phyloP scores from a whole-genome alignment of 2,329 filamentous ascomycete species.

The Aspergillus udagawae region DNA sequence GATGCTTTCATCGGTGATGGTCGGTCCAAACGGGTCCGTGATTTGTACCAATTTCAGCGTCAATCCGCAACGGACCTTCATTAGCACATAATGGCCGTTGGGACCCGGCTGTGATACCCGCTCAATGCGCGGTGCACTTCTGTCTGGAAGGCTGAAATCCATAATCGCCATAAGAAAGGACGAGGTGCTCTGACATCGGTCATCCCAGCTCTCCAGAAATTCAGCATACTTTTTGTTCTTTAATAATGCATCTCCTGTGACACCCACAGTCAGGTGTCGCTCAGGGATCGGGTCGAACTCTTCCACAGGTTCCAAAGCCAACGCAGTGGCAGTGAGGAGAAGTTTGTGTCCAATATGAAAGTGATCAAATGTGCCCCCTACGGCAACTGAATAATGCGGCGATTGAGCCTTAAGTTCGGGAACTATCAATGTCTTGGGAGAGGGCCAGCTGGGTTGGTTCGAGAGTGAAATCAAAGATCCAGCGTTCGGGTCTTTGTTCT shows the following conservation, averaged over 20 bases:
- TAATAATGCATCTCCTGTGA: slow-evolving; percentile 82
- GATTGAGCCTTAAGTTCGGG: slow-evolving; percentile 15
- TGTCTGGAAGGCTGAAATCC: slow-evolving; percentile 52
- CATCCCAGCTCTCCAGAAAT: slow-evolving; percentile 74
- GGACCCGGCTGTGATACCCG: slow-evolving; percentile 33
- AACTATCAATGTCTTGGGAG: slow-evolving; percentile 18
- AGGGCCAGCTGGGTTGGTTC: slow-evolving; percentile 18
- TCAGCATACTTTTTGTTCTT: slow-evolving; percentile 85
- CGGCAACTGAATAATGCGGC: slow-evolving; percentile 61
- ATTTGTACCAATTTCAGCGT: slow-evolving; percentile 78
- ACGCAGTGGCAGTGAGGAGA: slow-evolving; percentile 80
- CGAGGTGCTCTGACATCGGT: slow-evolving; percentile 65
- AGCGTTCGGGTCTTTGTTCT: slow-evolving; percentile 15
- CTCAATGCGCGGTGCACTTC: slow-evolving; percentile 28
- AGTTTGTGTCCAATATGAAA: slow-evolving; percentile 93
- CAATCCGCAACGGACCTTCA: slow-evolving; percentile 58
- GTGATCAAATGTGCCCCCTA: slow-evolving; percentile 96
- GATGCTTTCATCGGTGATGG: slow-evolving; percentile 74
- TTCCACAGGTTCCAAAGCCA: slow-evolving; percentile 58
- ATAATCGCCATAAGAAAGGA: slow-evolving; percentile 64
- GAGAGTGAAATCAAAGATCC: slow-evolving; percentile 19
- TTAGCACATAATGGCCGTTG: slow-evolving; percentile 37
- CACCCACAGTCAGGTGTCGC: slow-evolving; percentile 70
- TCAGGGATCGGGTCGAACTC: slow-evolving; percentile 30
- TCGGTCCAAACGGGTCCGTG: slow-evolving; percentile 84